These are phyloP conservation scores for Lactarius evosmus DNA, from an alignment of 768 basidiomycete genomes.

Conservation along the genomic window DNA sequence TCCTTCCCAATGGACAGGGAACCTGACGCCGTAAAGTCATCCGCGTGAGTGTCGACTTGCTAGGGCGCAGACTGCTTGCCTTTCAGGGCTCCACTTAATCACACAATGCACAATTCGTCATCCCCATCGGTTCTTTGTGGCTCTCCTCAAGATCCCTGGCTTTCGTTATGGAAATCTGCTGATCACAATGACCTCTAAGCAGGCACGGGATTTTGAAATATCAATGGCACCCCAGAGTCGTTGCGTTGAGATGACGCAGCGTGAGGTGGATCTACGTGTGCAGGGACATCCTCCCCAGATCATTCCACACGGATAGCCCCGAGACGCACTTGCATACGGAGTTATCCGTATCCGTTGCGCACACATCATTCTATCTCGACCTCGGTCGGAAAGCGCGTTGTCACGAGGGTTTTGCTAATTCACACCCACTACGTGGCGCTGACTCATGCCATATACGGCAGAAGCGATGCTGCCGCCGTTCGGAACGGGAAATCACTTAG, in stretches of 20 bases:
- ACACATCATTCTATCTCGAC: background rate
- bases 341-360: background rate
- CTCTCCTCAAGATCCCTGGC: background rate
- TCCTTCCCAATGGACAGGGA: background rate
- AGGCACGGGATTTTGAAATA: background rate
- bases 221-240: background rate
- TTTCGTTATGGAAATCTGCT: background rate
- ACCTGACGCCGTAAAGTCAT: background rate
- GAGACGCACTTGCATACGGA: background rate
- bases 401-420: too few relatives aligned
- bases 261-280: too few relatives aligned
- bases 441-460: background rate
- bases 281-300: too few relatives aligned
- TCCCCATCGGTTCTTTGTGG: background rate
- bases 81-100: background rate
- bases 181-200: background rate
- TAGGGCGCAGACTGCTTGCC: constrained; percentile 9
- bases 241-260: too few relatives aligned
- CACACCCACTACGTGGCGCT: background rate
- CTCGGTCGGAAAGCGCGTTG: too few relatives aligned
- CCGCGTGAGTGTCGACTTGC: background rate
- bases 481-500: background rate
- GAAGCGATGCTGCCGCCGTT: background rate
- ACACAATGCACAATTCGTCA: background rate
- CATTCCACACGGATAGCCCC: too few relatives aligned